These are phyloP conservation scores for Trametes sanguinea DNA, from an alignment of 768 basidiomycete genomes.

Conservation along the genomic window DNA sequence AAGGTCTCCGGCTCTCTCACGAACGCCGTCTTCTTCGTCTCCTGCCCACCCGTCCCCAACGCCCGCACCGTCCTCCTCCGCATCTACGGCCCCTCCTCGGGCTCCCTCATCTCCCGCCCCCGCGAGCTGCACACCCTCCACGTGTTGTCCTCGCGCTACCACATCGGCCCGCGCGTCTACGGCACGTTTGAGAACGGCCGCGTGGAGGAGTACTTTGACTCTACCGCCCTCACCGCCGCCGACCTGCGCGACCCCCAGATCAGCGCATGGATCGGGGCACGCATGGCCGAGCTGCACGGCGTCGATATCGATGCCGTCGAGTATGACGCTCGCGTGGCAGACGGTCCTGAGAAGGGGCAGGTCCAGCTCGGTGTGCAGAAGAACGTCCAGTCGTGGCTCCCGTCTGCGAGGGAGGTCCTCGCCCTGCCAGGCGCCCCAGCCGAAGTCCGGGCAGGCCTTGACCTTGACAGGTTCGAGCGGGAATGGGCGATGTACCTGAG, in stretches of 20 bases:
- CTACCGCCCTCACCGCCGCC: slow-evolving; percentile 71
- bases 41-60: slow-evolving; percentile 55
- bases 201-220: slow-evolving; percentile 93
- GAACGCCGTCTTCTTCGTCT: slow-evolving; percentile 96
- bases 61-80: slow-evolving; percentile 79
- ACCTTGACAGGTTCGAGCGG: slow-evolving; percentile 61
- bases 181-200: slow-evolving; percentile 97
- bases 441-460: slow-evolving; percentile 52
- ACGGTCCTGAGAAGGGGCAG: slow-evolving; percentile 43
- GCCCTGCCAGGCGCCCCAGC: slow-evolving; percentile 53
- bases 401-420: slow-evolving; percentile 73
- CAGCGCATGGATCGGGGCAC: slow-evolving; percentile 85
- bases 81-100: slow-evolving; percentile 89
- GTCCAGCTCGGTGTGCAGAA: slow-evolving; percentile 62
- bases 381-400: slow-evolving; percentile 74
- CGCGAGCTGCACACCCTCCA: slow-evolving; percentile 88
- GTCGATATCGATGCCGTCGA: slow-evolving; percentile 79
- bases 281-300: slow-evolving; percentile 95
- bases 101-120: slow-evolving; percentile 82
- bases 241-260: slow-evolving; percentile 78
- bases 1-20: slow-evolving; percentile 93
- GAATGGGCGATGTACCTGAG: slow-evolving; percentile 70
- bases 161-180: slow-evolving; percentile 87
- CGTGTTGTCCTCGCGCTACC: slow-evolving; percentile 83
- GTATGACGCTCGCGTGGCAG: slow-evolving; percentile 39